Conservation (phyloP, 257 asterid genomes). For the Salvia hispanica region DNA sequence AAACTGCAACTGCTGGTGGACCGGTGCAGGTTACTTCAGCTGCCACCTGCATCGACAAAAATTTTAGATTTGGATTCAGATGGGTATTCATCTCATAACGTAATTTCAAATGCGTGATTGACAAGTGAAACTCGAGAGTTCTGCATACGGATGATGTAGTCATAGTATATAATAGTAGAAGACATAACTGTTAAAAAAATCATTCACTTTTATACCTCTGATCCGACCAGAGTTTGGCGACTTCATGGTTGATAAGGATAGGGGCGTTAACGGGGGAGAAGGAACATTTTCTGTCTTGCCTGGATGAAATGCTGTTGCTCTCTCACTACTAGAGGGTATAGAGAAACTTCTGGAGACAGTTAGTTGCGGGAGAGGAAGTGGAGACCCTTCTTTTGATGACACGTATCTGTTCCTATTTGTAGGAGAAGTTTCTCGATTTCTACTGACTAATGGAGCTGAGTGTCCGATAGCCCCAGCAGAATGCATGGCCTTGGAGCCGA, state of each 20-base stretch:
- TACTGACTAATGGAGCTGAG: conserved; percentile 69
- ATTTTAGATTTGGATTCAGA: conserved; percentile 27
- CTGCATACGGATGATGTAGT: not conserved
- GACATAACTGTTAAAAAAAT: conserved; percentile 28
- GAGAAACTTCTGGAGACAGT: conserved; percentile 84
- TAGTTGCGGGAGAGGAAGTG: conserved; percentile 75
- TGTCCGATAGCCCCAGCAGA: conserved; percentile 54
- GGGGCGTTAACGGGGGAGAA: conserved; percentile 89
- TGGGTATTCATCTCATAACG: not conserved
- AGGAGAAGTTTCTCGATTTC: conserved; percentile 61
- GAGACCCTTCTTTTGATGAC: conserved; percentile 58
- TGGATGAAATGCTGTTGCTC: conserved; percentile 47
- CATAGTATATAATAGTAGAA: not conserved
- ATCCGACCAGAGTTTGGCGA: conserved; percentile 50
- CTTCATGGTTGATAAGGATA: conserved; percentile 60
- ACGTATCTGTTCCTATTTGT: conserved; percentile 45
- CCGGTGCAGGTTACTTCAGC: conserved; percentile 39
- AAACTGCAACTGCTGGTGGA: conserved; percentile 16
- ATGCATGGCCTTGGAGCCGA: conserved; percentile 48
- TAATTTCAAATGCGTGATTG: not conserved
- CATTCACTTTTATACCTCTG: conserved; percentile 54
- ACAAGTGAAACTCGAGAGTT: conserved; percentile 1
- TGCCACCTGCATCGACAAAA: conserved; percentile 56
- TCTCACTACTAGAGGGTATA: conserved; percentile 72
- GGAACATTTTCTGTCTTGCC: conserved; percentile 53